These are phyloP conservation scores for Ophiostoma montium DNA, from an alignment of 2,329 filamentous ascomycete species.

Conservation along the genomic window DNA sequence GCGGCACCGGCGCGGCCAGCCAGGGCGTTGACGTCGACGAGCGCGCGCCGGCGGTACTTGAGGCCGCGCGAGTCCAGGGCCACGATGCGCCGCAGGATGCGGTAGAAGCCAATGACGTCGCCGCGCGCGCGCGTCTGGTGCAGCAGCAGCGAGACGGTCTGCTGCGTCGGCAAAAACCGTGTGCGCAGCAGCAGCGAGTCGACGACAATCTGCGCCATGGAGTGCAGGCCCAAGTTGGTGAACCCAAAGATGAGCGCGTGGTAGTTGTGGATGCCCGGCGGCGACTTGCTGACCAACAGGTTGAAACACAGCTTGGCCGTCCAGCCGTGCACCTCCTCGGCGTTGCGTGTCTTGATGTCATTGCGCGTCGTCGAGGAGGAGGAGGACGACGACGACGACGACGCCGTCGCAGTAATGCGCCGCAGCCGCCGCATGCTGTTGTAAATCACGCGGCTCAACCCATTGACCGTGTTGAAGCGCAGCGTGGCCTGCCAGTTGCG, in stretches of 20 bases:
- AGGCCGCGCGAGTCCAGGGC: constrained; percentile 28
- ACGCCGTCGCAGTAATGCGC: background rate
- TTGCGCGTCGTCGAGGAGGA: too few relatives aligned
- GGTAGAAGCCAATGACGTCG: constrained; percentile 29
- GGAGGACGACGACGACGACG: too few relatives aligned
- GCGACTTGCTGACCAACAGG: constrained; percentile 44
- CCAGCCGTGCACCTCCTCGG: constrained; percentile 11
- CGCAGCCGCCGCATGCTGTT: constrained; percentile 23
- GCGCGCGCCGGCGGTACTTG: constrained; percentile 19
- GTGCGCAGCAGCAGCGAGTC: constrained; percentile 33
- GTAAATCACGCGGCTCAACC: constrained; percentile 48
- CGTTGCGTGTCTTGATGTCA: background rate
- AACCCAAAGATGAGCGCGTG: constrained; percentile 60
- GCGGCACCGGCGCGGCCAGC: background rate
- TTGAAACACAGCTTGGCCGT: constrained; percentile 45
- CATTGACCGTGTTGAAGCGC: constrained; percentile 51
- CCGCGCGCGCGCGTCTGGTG: constrained; percentile 32
- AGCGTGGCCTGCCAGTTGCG: constrained; percentile 24
- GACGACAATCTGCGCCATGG: constrained; percentile 38
- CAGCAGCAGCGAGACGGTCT: constrained; percentile 34
- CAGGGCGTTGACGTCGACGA: background rate
- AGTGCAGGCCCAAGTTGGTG: constrained; percentile 32
- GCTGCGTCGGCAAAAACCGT: constrained; percentile 31
- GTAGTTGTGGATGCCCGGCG: constrained; percentile 54
- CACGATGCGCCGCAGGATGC: constrained; percentile 30